phyloP scores from a whole-genome alignment of 768 basidiomycete genomes.

The Pleurotus salmoneostramineus region DNA sequence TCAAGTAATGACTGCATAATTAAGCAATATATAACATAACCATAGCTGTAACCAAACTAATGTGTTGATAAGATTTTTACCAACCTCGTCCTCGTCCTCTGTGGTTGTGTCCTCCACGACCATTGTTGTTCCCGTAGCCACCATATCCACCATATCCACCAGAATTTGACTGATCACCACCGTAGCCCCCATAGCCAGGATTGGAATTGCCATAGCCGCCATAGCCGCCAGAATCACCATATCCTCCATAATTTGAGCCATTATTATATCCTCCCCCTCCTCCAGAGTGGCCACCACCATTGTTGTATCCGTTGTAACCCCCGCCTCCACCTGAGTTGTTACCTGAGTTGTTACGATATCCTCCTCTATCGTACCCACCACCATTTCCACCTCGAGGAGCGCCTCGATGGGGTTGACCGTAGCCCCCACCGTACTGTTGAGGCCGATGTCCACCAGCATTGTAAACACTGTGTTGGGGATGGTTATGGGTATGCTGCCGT shows the following conservation, averaged over 20 bases:
- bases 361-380: constrained; percentile 17
- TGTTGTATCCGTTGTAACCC: constrained; percentile 25
- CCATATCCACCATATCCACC: constrained; percentile 16
- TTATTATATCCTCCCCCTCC: constrained; percentile 22
- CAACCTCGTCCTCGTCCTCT: constrained; percentile 53
- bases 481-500: constrained; percentile 24
- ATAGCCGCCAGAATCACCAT: constrained; percentile 24
- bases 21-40: constrained; percentile 12
- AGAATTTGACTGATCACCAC: constrained; percentile 15
- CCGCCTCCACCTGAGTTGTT: constrained; percentile 30
- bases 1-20: no score
- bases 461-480: constrained; percentile 24
- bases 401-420: constrained; percentile 20
- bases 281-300: constrained; percentile 18
- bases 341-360: constrained; percentile 16
- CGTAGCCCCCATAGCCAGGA: constrained; percentile 16
- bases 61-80: constrained; percentile 21
- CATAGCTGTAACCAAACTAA: neutral
- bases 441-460: constrained; percentile 21
- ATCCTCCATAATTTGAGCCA: constrained; percentile 27
- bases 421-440: constrained; percentile 15
- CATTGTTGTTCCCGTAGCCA: neutral
- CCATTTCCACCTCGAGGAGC: constrained; percentile 22
- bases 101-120: constrained; percentile 16
- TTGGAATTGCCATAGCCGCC: constrained; percentile 30